Evolutionary conservation across 495 filamentous ascomycete genomes (phyloP), one percentile per base, ranked within the genome.

Genomic region (Neurospora hispaniola): DNA sequence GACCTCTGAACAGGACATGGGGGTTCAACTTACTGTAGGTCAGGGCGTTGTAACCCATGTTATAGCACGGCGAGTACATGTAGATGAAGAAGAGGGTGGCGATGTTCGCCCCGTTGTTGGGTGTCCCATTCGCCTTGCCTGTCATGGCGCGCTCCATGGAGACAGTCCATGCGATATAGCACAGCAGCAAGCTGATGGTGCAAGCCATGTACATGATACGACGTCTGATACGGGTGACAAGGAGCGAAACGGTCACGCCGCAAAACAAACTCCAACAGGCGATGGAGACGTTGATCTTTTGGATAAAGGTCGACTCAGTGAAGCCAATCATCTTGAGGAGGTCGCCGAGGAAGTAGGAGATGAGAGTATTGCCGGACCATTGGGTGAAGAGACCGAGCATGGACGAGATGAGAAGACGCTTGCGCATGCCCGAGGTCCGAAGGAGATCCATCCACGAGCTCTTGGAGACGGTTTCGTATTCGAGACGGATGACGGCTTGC

Each of bases 31-130:
- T 76, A 89, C 87, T 90, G 77, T 90, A 91, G 2, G 89, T 89
- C 43, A 90, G 81, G 42, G 89, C 89, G 71, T 91, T 91, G 75
- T 90, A 90, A n/a, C 88, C 89, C 71, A 91, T 83, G 74, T 85
- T 91, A 73, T 91, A 91, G 74, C 86, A 87, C 4, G 89, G 89
- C 1, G 84, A 85, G 76, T 90, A 91, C 38, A 82, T 80, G 74
- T 89, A 92, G 73, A 89, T 89, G 73, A 89, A 90, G 81, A 90
- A 88, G 35, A 86, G 75, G 23, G 82, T 83, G 12, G 85, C 85
- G 14, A 87, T 74, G 62, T 80, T 81, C 27, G 84, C 84, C 8
- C 78, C 73, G 11, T 79, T 70, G 75, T 85, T 85, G 20, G 79
- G 72, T 2, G 71, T 20, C 4, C 79, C 84, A 0, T 82, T 79